Percentiles rank a stretch among this genome's conserved stretches.
These are phyloP conservation scores for Grosmannia penicillata DNA, from an alignment of 2,329 filamentous ascomycete genomes.

Conservation along the genomic window DNA sequence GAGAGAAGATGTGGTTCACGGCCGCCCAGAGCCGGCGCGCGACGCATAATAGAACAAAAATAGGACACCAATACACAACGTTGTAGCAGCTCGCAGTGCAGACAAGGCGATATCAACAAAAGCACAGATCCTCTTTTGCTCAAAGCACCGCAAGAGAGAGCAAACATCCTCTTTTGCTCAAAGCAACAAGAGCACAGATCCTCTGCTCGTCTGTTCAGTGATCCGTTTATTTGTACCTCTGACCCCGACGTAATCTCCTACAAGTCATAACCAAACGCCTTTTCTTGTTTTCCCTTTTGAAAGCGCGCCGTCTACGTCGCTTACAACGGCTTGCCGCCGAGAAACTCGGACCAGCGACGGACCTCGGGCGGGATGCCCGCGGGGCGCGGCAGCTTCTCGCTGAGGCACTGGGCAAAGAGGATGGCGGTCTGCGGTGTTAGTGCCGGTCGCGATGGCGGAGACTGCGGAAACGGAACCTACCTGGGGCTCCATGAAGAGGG, in stretches of 20 bases:
- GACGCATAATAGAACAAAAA: no score
- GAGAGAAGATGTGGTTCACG: no score
- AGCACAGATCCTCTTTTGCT: no score
- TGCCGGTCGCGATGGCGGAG: no score
- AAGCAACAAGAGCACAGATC: no score
- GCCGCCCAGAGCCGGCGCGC: no score
- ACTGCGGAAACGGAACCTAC: conserved; percentile 36
- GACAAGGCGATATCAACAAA: no score
- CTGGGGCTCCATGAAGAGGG: conserved; percentile 96
- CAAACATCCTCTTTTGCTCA: no score
- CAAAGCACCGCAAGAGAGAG: no score
- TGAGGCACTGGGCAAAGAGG: conserved; percentile 95
- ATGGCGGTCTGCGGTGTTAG: conserved; percentile 58
- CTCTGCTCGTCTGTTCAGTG: no score
- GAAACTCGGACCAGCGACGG: conserved; percentile 88
- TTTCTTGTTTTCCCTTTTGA: background rate
- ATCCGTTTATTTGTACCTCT: background rate
- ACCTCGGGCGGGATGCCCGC: conserved; percentile 88
- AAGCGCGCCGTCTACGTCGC: background rate
- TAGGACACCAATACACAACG: no score
- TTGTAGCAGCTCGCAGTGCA: no score
- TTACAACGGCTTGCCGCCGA: conserved; percentile 71
- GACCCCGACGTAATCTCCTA: background rate
- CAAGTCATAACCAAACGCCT: background rate
- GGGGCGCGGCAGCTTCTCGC: conserved; percentile 76